Evolutionary conservation across 2,329 filamentous ascomycete genomes (phyloP), one percentile per base, ranked within the genome.

Genomic region (Aspergillus ochraceoroseus): DNA sequence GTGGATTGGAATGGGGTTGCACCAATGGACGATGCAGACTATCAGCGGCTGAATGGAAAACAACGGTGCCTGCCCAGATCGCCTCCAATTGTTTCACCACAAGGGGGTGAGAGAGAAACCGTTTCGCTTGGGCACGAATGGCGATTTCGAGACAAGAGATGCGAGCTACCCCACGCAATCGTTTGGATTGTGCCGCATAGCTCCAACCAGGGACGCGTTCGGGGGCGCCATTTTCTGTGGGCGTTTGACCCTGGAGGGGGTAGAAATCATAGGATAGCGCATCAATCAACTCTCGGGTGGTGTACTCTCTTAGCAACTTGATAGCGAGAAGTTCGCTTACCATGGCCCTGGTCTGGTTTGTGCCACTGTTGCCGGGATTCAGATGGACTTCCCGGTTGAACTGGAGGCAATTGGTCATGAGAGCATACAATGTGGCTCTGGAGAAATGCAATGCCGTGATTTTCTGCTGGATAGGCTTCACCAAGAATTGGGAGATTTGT

Each of bases 51-150:
- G 87, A 92, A 64, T 95, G 88, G 58, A 96, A 95, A 51, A 92
- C 88, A 50, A 96, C 92, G 12, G 85, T 90, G 18, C 90, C 90
- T 13, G 87, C 90, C 90, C 90, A 96, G 47, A 96, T 95, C 30
- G 88, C 89, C 64, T 95, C 88, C n/a, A 96, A 73, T 59, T 95
- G 89, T 63, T 94, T 87, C 6, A 95, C 84, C 0, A 95, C 88
- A 3, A 95, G 72, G 0, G 90, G 89, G 58, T 95, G 89, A 6
- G 90, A 85, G 4, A 96, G 73, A 53, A 95, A 94, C 53, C 87
- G 83, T 67, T 96, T 95, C 14, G 90, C 86, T 48, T 89, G 89
- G 13, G 89, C 87, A 52, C 87, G 81, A 56, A 96, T 95, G 46
- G 90, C 89, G 43, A 96, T 82, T 67, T 95, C 90, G 20, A 95